These are phyloP conservation scores for Leccinum disarticulatum DNA, from an alignment of 768 basidiomycete species.

Conservation along the genomic window DNA sequence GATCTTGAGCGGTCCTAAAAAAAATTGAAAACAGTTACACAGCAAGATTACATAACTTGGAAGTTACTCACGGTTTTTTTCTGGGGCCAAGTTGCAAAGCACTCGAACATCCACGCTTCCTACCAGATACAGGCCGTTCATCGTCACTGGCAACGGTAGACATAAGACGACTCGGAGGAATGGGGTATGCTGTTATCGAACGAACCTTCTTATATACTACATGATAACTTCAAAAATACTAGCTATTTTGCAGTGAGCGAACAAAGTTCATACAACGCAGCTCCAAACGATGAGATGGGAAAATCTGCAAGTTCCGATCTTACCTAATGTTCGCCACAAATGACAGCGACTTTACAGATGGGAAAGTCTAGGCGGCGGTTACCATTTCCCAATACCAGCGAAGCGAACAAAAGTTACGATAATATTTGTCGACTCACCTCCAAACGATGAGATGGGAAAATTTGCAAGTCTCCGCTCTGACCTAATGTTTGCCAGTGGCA, in stretches of 20 bases:
- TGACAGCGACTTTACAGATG: not conserved
- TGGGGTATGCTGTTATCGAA: not conserved
- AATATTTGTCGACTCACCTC: no score
- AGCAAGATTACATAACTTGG: not conserved
- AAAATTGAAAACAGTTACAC: no score
- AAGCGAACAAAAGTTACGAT: not conserved
- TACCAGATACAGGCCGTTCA: not conserved
- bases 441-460: no score
- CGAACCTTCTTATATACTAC: not conserved
- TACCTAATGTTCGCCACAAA: no score
- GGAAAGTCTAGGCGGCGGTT: not conserved
- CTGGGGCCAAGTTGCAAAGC: not conserved
- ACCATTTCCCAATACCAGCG: not conserved
- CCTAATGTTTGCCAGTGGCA: not conserved
- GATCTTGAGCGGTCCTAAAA: not conserved
- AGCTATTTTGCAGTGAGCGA: not conserved
- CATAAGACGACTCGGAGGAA: not conserved
- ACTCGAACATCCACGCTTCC: not conserved
- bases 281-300: no score
- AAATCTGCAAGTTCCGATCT: no score
- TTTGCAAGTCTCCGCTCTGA: not conserved
- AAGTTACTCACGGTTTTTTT: not conserved
- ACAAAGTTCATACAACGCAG: not conserved
- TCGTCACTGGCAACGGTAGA: not conserved
- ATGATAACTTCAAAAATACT: no score